phyloP scores from a whole-genome alignment of 148 eudicot species.

The Chenopodium quinoa region DNA sequence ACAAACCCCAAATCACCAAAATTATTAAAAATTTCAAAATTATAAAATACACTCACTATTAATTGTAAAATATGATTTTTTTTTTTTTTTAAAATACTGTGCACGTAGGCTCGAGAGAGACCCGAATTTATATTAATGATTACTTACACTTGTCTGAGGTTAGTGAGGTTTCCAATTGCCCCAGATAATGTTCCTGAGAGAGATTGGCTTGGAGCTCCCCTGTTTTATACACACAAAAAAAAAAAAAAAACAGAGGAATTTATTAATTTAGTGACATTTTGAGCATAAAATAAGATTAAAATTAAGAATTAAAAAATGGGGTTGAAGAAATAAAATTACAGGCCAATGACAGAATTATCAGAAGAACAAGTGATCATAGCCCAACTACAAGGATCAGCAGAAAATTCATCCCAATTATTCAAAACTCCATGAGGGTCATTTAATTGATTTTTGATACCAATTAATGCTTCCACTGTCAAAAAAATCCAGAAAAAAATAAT shows the following conservation, averaged over 20 bases:
- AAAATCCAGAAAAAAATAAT: neutral
- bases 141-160: constrained; percentile 84
- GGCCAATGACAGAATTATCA: constrained; percentile 68
- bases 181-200: constrained; percentile 75
- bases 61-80: neutral
- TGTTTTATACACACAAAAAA: constrained; percentile 21
- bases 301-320: neutral
- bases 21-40: neutral
- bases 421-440: constrained; percentile 76
- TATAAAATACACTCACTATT: neutral
- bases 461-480: constrained; percentile 74
- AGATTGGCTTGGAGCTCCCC: constrained; percentile 95
- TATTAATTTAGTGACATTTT: neutral
- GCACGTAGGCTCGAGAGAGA: neutral
- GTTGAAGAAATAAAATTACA: constrained; percentile 41
- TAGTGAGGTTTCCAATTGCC: constrained; percentile 71
- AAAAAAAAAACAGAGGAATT: constrained; percentile 11
- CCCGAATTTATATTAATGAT: neutral
- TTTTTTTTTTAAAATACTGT: too few relatives aligned
- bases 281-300: neutral
- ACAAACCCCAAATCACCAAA: neutral
- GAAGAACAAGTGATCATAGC: constrained; percentile 91
- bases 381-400: constrained; percentile 99
- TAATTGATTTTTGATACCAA: constrained; percentile 45
- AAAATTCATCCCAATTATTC: constrained; percentile 89